Base-by-base conservation (phyloP, 495 filamentous ascomycete genomes). In the Daldinia vernicosa region DNA sequence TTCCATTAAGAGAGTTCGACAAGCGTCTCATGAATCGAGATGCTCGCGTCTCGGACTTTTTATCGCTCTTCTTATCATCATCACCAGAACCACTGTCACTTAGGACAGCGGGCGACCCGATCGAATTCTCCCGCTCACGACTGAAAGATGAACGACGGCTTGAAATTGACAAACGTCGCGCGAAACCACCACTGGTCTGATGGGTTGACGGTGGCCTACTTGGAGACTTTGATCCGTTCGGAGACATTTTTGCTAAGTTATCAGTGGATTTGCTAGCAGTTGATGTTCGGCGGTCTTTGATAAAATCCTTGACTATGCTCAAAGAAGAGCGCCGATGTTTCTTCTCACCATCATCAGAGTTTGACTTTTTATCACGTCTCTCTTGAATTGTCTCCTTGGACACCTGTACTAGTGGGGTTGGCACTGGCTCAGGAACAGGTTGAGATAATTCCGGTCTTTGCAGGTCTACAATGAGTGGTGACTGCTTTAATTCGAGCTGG, bases 11-110 rank as follows among this genome's bases (percentile, higher is more conserved):
- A 15, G 84, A 84, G 58, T 87, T 90, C 33, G 91, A 93, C 82
- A 97, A 89, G 17, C 93, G 89, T 47, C 92, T 89, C 76, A 97
- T 89, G 43, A 97, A 85, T 26, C 93, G 89, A 63, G 88, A 90
- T 33, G 91, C 89, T 82, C 76, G 90, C 86, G 74, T 87, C 82
- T 69, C 79, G 15, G 77, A 77, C 60, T 87, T 91, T 83, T 91
- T 92, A 11, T 89, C 88, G 12, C 63, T 72, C 57, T 80, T 78
- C 57, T 80, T 78, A 14, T 68, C 67, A 19, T 81, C 79, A 0
- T 76, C 76, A 22, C 76, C 76, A 7, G 70, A 76, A 26, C 72
- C 74, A 15, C 63, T 73, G 17, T 79, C 80, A 2, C 74, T 77
- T 0, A 74, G 63, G 22, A 77, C 77, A 6, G 74, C 74, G 28